Evolutionary conservation across 495 filamentous ascomycete species (phyloP).

Genomic region (Thermothielavioides terrestris): DNA sequence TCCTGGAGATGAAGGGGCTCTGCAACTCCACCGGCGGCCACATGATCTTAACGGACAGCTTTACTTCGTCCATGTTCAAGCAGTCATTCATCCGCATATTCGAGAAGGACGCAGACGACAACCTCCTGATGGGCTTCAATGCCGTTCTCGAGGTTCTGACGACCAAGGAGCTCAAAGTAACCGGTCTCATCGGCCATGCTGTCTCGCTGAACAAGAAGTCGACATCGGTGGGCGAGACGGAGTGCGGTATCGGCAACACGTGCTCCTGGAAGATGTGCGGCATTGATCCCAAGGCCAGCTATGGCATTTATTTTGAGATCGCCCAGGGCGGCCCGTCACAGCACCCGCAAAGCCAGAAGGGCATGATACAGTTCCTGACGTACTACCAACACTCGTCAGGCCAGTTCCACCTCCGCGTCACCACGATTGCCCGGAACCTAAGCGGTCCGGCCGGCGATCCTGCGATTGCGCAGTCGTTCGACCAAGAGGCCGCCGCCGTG

Average conservation of each 20-base stretch:
- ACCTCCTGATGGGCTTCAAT: constrained; percentile 97
- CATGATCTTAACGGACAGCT: constrained; percentile 98
- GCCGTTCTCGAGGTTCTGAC: constrained; percentile 93
- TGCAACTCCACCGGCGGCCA: constrained; percentile 95
- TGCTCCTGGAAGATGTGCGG: constrained; percentile 99
- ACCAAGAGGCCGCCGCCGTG: constrained; percentile 95
- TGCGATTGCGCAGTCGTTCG: constrained; percentile 95
- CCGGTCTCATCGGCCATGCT: constrained; percentile 93
- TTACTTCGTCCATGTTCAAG: constrained; percentile 99
- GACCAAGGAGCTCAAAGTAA: constrained; percentile 97
- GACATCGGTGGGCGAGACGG: constrained; percentile 91
- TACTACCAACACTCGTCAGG: constrained; percentile 98
- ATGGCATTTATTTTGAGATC: constrained; percentile 96
- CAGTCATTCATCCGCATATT: constrained; percentile 97
- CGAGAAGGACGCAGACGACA: constrained; percentile 91
- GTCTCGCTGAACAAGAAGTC: constrained; percentile 98
- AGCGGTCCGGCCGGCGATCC: constrained; percentile 95
- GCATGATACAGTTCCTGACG: constrained; percentile 97
- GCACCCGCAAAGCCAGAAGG: constrained; percentile 80
- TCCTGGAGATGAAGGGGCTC: constrained; percentile 98
- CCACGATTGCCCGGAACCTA: constrained; percentile 83
- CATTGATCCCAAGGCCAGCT: constrained; percentile 87
- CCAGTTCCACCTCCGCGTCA: constrained; percentile 91
- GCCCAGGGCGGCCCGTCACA: constrained; percentile 86
- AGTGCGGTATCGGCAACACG: constrained; percentile 97